A percentile compares a stretch with the other conserved stretches of the same genome.
Evolutionary conservation across 108 stramenopile species (phyloP).

Genomic region (Bacterosira constricta): DNA sequence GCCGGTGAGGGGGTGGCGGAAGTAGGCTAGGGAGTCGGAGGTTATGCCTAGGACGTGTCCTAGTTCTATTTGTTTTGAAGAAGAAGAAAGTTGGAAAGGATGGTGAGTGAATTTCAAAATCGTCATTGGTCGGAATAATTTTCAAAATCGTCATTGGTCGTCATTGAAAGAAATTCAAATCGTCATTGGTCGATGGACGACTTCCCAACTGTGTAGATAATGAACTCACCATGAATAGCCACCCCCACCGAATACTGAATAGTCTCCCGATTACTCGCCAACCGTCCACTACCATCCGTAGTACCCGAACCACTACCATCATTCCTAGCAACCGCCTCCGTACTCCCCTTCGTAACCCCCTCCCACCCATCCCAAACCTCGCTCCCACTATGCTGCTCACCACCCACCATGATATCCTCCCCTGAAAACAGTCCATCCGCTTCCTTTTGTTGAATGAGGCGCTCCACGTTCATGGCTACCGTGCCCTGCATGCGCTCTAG

Average conservation of each 20-base stretch:
- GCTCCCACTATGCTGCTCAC: not conserved
- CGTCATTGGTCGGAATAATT: too few relatives aligned
- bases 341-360: not conserved
- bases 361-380: constrained; percentile 41
- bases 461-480: constrained; percentile 27
- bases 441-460: constrained; percentile 13
- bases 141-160: too few relatives aligned
- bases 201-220: too few relatives aligned
- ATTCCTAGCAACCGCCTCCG: not conserved
- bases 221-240: constrained; percentile 48
- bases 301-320: not conserved
- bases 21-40: constrained; percentile 51
- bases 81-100: not conserved
- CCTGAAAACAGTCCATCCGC: not conserved
- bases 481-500: constrained; percentile 34
- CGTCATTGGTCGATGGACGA: too few relatives aligned
- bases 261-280: constrained; percentile 11
- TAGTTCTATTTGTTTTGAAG: constrained; percentile 52
- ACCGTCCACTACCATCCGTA: not conserved
- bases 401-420: constrained; percentile 3
- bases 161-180: too few relatives aligned
- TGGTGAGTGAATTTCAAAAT: not conserved
- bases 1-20: constrained; percentile 53
- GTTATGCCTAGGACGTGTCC: constrained; percentile 57
- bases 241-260: constrained; percentile 47